Conservation (phyloP, 75 land plant species). For the Pseudotsuga menziesii region DNA sequence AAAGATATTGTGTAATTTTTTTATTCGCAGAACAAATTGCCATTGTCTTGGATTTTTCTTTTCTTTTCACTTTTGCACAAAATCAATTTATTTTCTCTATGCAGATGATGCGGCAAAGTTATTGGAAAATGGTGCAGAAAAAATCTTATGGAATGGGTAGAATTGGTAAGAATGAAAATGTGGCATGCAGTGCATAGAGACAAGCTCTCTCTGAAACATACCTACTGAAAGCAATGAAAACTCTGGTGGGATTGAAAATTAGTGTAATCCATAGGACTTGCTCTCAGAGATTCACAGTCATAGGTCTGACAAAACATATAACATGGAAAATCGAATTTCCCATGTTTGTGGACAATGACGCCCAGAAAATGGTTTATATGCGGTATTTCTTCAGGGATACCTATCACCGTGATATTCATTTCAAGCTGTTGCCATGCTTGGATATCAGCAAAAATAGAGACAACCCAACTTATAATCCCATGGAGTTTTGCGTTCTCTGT, state of each 20-base stretch:
- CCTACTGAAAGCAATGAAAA: constrained; percentile 6
- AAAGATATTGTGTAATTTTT: too few species aligned
- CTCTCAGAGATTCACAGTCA: constrained; percentile 35
- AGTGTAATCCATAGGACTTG: constrained; percentile 39
- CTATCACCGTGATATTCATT: constrained; percentile 27
- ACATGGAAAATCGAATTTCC: constrained; percentile 24
- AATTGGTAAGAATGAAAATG: too few species aligned
- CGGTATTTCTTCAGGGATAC: constrained; percentile 33
- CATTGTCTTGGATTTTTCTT: too few species aligned
- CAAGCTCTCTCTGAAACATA: not conserved
- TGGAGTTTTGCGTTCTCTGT: constrained; percentile 56
- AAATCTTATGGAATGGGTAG: too few species aligned
- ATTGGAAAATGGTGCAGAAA: too few species aligned
- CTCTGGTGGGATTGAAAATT: constrained; percentile 32
- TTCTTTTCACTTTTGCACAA: too few species aligned
- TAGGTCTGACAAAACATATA: constrained; percentile 22
- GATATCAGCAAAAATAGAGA: constrained; percentile 12
- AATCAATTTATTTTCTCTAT: too few species aligned
- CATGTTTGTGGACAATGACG: constrained; percentile 19
- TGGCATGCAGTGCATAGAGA: too few species aligned
- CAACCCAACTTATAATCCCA: constrained; percentile 41
- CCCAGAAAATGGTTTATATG: constrained; percentile 2
- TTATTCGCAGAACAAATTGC: too few species aligned
- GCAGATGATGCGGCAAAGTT: too few species aligned
- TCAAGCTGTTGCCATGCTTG: constrained; percentile 36